These are phyloP conservation scores for Protomyces arabidopsidicola DNA, from an alignment of 1,139 yeast genomes.

Conservation along the genomic window DNA sequence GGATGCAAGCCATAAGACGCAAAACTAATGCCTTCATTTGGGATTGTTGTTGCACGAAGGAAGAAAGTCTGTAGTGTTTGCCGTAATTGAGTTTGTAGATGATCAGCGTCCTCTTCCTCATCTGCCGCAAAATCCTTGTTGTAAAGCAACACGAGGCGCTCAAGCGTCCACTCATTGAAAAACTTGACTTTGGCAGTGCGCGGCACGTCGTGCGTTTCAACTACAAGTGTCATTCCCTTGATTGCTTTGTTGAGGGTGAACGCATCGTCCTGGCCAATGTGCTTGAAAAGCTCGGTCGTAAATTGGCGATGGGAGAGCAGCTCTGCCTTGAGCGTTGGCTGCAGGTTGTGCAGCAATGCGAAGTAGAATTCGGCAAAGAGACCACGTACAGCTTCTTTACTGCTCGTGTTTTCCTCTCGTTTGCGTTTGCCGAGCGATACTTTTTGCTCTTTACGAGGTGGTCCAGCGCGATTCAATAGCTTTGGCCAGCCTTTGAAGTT, in stretches of 20 bases:
- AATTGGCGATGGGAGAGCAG: slow-evolving; percentile 54
- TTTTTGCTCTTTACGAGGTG: slow-evolving; percentile 39
- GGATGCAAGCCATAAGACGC: slow-evolving; percentile 57
- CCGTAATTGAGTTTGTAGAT: neutral
- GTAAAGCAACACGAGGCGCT: slow-evolving; percentile 43
- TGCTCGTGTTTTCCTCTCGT: slow-evolving; percentile 51
- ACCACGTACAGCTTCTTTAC: slow-evolving; percentile 17
- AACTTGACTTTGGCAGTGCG: slow-evolving; percentile 69
- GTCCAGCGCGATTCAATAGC: slow-evolving; percentile 41
- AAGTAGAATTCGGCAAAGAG: slow-evolving; percentile 57
- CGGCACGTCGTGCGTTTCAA: slow-evolving; percentile 58
- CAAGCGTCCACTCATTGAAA: slow-evolving; percentile 71
- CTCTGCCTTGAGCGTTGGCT: slow-evolving; percentile 58
- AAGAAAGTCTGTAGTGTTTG: slow-evolving; percentile 49
- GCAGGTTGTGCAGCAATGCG: slow-evolving; percentile 48
- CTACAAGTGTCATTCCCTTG: slow-evolving; percentile 45
- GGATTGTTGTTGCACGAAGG: slow-evolving; percentile 49
- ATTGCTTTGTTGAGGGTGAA: slow-evolving; percentile 47
- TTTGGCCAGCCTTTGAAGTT: slow-evolving; percentile 55
- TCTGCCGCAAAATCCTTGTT: slow-evolving; percentile 15
- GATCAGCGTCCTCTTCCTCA: slow-evolving; percentile 36
- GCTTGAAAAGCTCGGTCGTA: slow-evolving; percentile 63
- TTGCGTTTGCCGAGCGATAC: slow-evolving; percentile 36
- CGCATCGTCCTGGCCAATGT: slow-evolving; percentile 49
- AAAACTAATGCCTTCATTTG: slow-evolving; percentile 58